A percentile compares a stretch with the other conserved stretches of the same genome.
phyloP scores from a whole-genome alignment of 2,329 filamentous ascomycete species.

The Penicillium sp. region DNA sequence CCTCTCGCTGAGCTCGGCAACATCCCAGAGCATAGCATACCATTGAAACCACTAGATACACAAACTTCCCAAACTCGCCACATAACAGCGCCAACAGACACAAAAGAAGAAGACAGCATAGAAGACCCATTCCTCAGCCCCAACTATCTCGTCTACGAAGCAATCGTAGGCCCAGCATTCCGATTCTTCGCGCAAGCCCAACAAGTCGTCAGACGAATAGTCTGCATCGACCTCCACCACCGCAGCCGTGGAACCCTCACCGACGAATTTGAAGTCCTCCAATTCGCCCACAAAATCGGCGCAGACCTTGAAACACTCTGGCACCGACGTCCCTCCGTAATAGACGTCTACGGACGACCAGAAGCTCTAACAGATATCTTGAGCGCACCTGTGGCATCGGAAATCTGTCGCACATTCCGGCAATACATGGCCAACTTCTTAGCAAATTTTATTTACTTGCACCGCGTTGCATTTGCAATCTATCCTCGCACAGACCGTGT shows the following conservation, averaged over 20 bases:
- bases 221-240: slow-evolving; percentile 40
- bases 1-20: slow-evolving; percentile 32
- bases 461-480: slow-evolving; percentile 40
- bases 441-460: slow-evolving; percentile 38
- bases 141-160: slow-evolving; percentile 33
- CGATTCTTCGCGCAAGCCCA: slow-evolving; percentile 37
- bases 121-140: slow-evolving; percentile 27
- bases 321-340: slow-evolving; percentile 34
- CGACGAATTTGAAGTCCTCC: slow-evolving; percentile 42
- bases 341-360: slow-evolving; percentile 34
- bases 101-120: slow-evolving; percentile 16
- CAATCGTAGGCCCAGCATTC: slow-evolving; percentile 34
- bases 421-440: slow-evolving; percentile 39
- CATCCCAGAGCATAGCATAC: slow-evolving; percentile 16
- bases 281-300: slow-evolving; percentile 38
- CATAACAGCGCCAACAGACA: background rate
- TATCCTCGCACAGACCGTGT: slow-evolving; percentile 40
- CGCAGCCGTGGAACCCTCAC: slow-evolving; percentile 39
- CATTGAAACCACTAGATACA: background rate
- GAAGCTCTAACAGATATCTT: slow-evolving; percentile 31
- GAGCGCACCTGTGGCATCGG: slow-evolving; percentile 25
- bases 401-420: slow-evolving; percentile 35
- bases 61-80: background rate
- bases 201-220: slow-evolving; percentile 37
- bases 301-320: slow-evolving; percentile 39